A percentile compares a stretch with the other conserved stretches of the same genome.
Conservation (phyloP, 805 yeast species). For the Yarrowia porcina region DNA sequence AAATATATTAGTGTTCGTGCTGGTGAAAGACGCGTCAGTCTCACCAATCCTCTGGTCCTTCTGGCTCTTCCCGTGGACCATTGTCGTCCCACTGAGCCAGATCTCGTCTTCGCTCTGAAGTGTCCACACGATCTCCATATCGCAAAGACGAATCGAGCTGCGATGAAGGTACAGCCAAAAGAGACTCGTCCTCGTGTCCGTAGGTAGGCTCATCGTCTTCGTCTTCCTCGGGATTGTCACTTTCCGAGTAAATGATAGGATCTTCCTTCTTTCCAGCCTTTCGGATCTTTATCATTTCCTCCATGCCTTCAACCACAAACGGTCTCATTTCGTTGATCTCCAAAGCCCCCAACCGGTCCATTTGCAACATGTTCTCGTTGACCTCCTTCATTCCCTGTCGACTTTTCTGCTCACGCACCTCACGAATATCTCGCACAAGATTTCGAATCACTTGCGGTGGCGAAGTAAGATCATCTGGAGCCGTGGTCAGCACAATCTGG, state of each 20-base stretch:
- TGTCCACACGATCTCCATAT: not conserved
- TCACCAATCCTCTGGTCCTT: not conserved
- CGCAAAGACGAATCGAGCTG: slow-evolving; percentile 8
- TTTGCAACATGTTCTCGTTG: slow-evolving; percentile 76
- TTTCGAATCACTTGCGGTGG: slow-evolving; percentile 69
- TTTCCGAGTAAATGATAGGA: not conserved
- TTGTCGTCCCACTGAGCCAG: slow-evolving; percentile 15
- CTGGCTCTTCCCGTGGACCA: not conserved
- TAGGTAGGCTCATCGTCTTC: slow-evolving; percentile 25
- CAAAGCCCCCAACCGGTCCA: slow-evolving; percentile 76
- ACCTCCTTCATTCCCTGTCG: slow-evolving; percentile 72
- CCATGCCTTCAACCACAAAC: slow-evolving; percentile 76
- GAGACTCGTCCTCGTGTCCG: slow-evolving; percentile 35
- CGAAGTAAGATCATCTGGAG: slow-evolving; percentile 75
- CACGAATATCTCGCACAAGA: slow-evolving; percentile 76
- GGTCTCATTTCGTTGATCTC: slow-evolving; percentile 90
- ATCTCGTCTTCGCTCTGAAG: not conserved
- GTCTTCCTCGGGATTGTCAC: slow-evolving; percentile 14
- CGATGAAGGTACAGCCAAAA: slow-evolving; percentile 4
- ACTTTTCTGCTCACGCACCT: slow-evolving; percentile 75
- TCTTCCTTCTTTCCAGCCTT: slow-evolving; percentile 36
- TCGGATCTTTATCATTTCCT: slow-evolving; percentile 59
- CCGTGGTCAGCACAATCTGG: slow-evolving; percentile 62
- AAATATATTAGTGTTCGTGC: slow-evolving; percentile 2
- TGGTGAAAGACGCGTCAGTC: not conserved